A percentile compares a stretch with the other conserved stretches of the same genome.
Evolutionary conservation across 306 rosid species (phyloP).

Genomic region (peach (Prunus persica)): Prunus_persica_NCBIv2 NC_034009.1:33776501-33777000

Average conservation of each 20-base stretch:
- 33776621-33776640: constrained; percentile 16
- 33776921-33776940: constrained; percentile 18
- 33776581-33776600: constrained; percentile 31
- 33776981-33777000: not conserved
- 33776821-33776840: constrained; percentile 19
- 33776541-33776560: constrained; percentile 38
- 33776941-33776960: constrained; percentile 23
- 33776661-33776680: constrained; percentile 21
- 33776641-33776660: constrained; percentile 28
- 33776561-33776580: constrained; percentile 21
- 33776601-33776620: constrained; percentile 32
- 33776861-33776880: not conserved
- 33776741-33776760: constrained; percentile 22
- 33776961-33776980: constrained; percentile 30
- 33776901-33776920: not conserved
- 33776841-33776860: constrained; percentile 33
- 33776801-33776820: constrained; percentile 17
- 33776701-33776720: constrained; percentile 26
- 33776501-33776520: constrained; percentile 40
- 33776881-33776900: not conserved
- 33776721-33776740: constrained; percentile 24
- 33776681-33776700: constrained; percentile 31
- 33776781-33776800: constrained; percentile 19
- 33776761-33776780: constrained; percentile 19
- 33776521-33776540: constrained; percentile 23